Conservation (phyloP, 192 early-diverging fungal species). For the Geosiphon pyriformis region DNA sequence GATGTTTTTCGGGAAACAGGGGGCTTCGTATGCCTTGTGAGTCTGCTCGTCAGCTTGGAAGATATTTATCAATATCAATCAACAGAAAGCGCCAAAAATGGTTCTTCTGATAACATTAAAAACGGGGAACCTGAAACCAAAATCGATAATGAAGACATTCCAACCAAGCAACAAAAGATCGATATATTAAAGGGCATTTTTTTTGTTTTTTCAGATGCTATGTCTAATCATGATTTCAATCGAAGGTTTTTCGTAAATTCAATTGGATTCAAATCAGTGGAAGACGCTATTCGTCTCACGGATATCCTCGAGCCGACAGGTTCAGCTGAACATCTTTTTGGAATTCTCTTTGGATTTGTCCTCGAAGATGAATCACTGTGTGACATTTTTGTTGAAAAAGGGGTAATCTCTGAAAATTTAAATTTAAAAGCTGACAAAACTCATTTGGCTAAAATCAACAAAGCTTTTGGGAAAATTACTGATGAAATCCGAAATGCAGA, state of each 20-base stretch:
- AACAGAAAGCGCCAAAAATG: not conserved
- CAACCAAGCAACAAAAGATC: conserved; percentile 34
- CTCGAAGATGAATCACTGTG: conserved; percentile 42
- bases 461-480: conserved; percentile 32
- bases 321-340: conserved; percentile 42
- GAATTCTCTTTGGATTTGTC: conserved; percentile 53
- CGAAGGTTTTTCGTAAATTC: conserved; percentile 43
- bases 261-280: conserved; percentile 49
- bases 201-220: conserved; percentile 45
- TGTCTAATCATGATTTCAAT: conserved; percentile 46
- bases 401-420: conserved; percentile 29
- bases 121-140: conserved; percentile 20
- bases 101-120: conserved; percentile 23
- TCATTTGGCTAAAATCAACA: conserved; percentile 29
- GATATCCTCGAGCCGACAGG: conserved; percentile 39
- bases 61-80: conserved; percentile 34
- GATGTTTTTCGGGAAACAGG: conserved; percentile 54
- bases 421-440: conserved; percentile 30
- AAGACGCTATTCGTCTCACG: conserved; percentile 53
- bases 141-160: conserved; percentile 29
- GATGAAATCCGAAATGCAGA: conserved; percentile 36
- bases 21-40: conserved; percentile 56
- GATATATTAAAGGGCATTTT: conserved; percentile 42
- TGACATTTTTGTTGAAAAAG: conserved; percentile 38
- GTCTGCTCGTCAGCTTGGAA: conserved; percentile 50